Percentiles rank a stretch among this genome's conserved stretches.
These are phyloP conservation scores for Ulota crispa DNA, from an alignment of 225 moss, liverwort and hornwort genomes.

Conservation along the genomic window DNA sequence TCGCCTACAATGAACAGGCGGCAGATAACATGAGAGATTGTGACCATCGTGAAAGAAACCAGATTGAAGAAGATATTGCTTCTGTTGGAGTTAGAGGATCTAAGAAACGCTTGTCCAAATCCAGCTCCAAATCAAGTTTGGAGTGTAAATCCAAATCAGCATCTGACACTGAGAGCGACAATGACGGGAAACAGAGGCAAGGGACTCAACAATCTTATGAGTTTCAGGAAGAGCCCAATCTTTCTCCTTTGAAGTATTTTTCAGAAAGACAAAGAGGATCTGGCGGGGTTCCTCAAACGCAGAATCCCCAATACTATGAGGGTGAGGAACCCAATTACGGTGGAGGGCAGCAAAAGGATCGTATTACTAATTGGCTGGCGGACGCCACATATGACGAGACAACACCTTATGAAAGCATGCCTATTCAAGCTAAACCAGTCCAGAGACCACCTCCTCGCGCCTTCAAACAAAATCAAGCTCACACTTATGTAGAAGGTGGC, in stretches of 20 bases:
- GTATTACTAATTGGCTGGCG: conserved; percentile 21
- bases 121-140: conserved; percentile 13
- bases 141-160: too few relatives aligned
- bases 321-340: conserved; percentile 4
- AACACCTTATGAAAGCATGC: neutral
- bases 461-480: neutral
- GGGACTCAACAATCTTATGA: neutral
- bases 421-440: neutral
- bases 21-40: neutral
- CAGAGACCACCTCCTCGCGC: neutral
- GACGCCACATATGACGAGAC: neutral
- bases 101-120: conserved; percentile 5
- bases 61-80: neutral
- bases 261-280: neutral
- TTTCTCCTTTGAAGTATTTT: conserved; percentile 8
- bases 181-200: neutral
- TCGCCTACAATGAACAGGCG: conserved; percentile 14
- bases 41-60: neutral
- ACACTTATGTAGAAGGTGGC: neutral
- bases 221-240: neutral
- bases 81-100: neutral
- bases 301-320: neutral
- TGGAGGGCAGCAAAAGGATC: conserved; percentile 5
- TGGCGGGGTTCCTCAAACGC: neutral
- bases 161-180: conserved; percentile 18